Evolutionary conservation across 2,329 filamentous ascomycete genomes (phyloP).

Genomic region (Lasiodiplodia gonubiensis): DNA sequence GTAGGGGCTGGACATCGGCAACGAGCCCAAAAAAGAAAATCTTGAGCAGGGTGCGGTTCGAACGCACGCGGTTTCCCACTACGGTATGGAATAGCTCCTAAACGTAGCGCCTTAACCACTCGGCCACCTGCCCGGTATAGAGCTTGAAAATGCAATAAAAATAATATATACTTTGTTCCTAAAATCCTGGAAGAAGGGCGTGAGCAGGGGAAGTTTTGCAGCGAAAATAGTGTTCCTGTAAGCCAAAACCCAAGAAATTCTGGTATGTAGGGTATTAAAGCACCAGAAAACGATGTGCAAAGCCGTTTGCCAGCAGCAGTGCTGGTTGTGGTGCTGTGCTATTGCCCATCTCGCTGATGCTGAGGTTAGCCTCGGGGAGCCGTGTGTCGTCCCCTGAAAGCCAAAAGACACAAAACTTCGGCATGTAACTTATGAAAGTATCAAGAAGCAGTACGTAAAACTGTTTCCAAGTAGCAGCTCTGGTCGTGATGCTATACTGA

Average conservation of each 20-base stretch:
- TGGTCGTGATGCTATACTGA: background rate
- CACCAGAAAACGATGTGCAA: background rate
- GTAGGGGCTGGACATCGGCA: no score
- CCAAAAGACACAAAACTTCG: background rate
- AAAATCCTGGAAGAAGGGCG: background rate
- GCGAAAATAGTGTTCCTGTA: background rate
- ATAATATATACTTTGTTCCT: background rate
- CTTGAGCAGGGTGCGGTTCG: slow-evolving; percentile 30
- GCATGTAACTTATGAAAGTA: background rate
- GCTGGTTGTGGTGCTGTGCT: background rate
- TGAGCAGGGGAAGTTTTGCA: background rate
- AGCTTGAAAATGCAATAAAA: background rate
- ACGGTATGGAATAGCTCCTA: slow-evolving; percentile 34
- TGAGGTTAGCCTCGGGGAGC: no score
- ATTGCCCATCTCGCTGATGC: background rate
- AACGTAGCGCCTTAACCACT: slow-evolving; percentile 42
- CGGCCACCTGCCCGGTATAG: slow-evolving; percentile 3
- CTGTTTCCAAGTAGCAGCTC: background rate
- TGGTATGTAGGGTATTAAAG: background rate
- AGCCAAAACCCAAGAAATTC: background rate
- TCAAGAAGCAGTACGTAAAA: background rate
- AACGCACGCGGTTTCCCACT: slow-evolving; percentile 41
- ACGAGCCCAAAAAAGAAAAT: no score
- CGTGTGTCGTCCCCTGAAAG: background rate
- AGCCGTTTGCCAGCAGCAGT: background rate